Conservation (phyloP, 2,329 filamentous ascomycete species). For the Paecilomyces niveus region DNA sequence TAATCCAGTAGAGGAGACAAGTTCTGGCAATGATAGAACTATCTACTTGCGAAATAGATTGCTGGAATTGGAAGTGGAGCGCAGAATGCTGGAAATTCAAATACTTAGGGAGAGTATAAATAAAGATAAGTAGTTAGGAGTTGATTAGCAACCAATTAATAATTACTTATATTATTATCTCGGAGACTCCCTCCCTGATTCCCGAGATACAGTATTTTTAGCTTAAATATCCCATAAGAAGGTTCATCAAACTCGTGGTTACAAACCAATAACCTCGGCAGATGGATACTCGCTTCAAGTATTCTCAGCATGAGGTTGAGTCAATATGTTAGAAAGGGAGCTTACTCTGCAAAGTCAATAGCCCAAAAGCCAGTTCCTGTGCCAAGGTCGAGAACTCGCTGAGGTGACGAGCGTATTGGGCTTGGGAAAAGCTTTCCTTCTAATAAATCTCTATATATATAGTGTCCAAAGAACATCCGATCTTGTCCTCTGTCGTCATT, state of each 20-base stretch:
- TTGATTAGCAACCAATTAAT: no score
- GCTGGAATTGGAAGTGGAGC: no score
- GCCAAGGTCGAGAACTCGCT: conserved; percentile 12
- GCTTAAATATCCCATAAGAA: background rate
- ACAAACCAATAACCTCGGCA: conserved; percentile 12
- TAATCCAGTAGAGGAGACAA: no score
- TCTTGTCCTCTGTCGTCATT: conserved; percentile 11
- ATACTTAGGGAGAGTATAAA: no score
- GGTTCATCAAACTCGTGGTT: background rate
- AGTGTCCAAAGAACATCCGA: conserved; percentile 9
- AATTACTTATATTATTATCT: no score
- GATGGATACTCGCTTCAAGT: conserved; percentile 15
- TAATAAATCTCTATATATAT: conserved; percentile 8
- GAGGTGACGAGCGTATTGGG: conserved; percentile 7
- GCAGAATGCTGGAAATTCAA: no score
- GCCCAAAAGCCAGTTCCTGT: conserved; percentile 30
- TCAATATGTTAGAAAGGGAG: background rate
- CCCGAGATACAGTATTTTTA: conserved; percentile 1
- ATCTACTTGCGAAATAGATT: no score
- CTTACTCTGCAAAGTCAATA: conserved; percentile 28
- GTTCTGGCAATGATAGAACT: no score
- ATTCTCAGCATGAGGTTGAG: background rate
- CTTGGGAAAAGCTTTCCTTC: conserved; percentile 9
- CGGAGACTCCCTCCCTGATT: no score
- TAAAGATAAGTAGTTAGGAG: no score